A percentile compares a stretch with the other conserved stretches of the same genome.
These are phyloP conservation scores for Arachis hypogaea DNA, from an alignment of 306 rosid genomes.

Conservation along the genomic window DNA sequence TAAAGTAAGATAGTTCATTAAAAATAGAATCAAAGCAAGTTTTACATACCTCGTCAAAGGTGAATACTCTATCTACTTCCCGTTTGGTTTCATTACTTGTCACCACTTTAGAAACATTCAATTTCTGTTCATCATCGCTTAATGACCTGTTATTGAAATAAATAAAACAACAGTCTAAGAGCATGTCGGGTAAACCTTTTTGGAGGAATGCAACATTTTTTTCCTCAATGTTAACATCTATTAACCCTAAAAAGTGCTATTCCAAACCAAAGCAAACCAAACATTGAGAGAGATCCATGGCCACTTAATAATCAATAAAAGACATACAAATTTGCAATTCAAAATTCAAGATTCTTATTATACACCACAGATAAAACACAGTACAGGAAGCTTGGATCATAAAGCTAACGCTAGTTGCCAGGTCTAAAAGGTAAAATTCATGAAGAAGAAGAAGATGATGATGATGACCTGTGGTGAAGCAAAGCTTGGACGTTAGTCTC, in stretches of 20 bases:
- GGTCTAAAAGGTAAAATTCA: not conserved
- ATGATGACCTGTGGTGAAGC: constrained; percentile 83
- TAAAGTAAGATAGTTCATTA: constrained; percentile 1
- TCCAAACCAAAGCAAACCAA: too few relatives aligned
- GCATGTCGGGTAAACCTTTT: too few relatives aligned
- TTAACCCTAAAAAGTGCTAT: too few relatives aligned
- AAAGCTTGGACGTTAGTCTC: constrained; percentile 84
- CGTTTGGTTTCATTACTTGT: constrained; percentile 78
- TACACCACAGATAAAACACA: not conserved
- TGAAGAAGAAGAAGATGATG: not conserved
- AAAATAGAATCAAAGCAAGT: constrained; percentile 17
- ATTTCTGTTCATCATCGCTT: constrained; percentile 71
- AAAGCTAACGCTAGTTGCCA: not conserved
- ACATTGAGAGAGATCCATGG: not conserved
- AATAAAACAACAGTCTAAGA: too few relatives aligned
- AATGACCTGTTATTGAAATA: constrained; percentile 58
- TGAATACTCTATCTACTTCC: constrained; percentile 86
- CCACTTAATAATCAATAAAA: constrained; percentile 15
- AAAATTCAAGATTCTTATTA: not conserved
- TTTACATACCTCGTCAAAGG: constrained; percentile 78
- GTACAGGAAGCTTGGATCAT: not conserved
- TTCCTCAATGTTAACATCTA: not conserved
- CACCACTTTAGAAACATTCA: constrained; percentile 63
- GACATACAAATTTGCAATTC: constrained; percentile 4
- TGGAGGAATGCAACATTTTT: too few relatives aligned